phyloP scores from a whole-genome alignment of 768 basidiomycete species.

The Lactarius quietus region DNA sequence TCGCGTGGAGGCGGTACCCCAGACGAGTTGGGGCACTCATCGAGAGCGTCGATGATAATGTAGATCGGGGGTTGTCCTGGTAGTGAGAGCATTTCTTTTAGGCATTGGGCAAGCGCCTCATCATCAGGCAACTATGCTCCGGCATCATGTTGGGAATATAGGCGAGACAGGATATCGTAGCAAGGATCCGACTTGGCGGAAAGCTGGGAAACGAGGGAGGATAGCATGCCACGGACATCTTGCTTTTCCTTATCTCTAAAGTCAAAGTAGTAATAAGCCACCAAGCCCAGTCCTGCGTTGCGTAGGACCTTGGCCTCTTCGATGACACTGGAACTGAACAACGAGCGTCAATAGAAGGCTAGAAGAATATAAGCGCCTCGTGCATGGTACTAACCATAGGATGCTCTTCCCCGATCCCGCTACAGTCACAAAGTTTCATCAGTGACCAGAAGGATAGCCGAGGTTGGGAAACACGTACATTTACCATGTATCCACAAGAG shows the following conservation, averaged over 20 bases:
- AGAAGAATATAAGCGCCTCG: neutral
- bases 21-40: slow-evolving; percentile 11
- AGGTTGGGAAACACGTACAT: neutral
- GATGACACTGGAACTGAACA: neutral
- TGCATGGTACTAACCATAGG: neutral
- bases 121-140: neutral
- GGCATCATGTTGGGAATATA: neutral
- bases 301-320: neutral
- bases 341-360: neutral
- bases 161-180: neutral
- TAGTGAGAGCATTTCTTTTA: neutral
- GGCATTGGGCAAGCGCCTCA: neutral
- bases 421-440: neutral
- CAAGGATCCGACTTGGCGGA: neutral
- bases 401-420: slow-evolving; percentile 11
- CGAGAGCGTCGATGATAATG: slow-evolving; percentile 9
- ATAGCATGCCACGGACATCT: neutral
- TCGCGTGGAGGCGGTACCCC: neutral
- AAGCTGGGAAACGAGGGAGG: neutral
- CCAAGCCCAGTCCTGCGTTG: neutral
- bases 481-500: slow-evolving; percentile 6
- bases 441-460: neutral
- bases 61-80: neutral
- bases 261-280: neutral
- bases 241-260: slow-evolving; percentile 1